Conservation (phyloP, 805 yeast species). For the Diddensiella caesifluorescens region DNA sequence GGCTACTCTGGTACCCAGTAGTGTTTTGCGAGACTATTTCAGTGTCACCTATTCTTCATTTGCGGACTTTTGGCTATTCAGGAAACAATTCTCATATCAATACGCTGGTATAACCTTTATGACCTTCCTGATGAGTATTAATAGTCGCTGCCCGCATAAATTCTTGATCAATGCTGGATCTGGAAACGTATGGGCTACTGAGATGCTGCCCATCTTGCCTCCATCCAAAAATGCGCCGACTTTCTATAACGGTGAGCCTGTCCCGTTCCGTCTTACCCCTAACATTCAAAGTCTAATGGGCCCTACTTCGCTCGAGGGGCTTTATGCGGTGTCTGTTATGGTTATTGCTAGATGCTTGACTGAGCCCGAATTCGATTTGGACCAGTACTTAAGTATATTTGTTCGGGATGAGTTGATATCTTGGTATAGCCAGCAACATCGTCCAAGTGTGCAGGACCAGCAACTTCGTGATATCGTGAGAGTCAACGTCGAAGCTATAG, state of each 20-base stretch:
- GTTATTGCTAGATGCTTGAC: slow-evolving; percentile 81
- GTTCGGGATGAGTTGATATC: slow-evolving; percentile 93
- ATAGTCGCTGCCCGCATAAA: slow-evolving; percentile 89
- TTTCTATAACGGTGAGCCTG: slow-evolving; percentile 85
- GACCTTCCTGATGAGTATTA: slow-evolving; percentile 91
- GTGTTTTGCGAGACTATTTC: slow-evolving; percentile 76
- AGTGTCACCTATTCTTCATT: slow-evolving; percentile 62
- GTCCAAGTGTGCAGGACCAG: slow-evolving; percentile 75
- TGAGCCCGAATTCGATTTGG: slow-evolving; percentile 89
- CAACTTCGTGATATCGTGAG: slow-evolving; percentile 83
- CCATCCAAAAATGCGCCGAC: slow-evolving; percentile 63
- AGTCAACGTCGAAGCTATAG: slow-evolving; percentile 78
- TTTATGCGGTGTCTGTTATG: slow-evolving; percentile 77
- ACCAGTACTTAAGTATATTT: slow-evolving; percentile 85
- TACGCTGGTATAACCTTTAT: slow-evolving; percentile 90
- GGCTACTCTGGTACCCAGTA: slow-evolving; percentile 76
- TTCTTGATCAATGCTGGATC: slow-evolving; percentile 73
- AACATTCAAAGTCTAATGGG: slow-evolving; percentile 92
- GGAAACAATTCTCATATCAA: slow-evolving; percentile 90
- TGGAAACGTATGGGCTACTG: slow-evolving; percentile 90
- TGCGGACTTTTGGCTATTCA: slow-evolving; percentile 95
- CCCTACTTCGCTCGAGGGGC: slow-evolving; percentile 88
- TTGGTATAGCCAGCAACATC: slow-evolving; percentile 84
- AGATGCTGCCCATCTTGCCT: slow-evolving; percentile 71
- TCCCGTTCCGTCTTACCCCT: slow-evolving; percentile 95